Evolutionary conservation across 257 asterid genomes (phyloP), one percentile per base, ranked within the genome.

Genomic region (Knoxia roxburghii): DNA sequence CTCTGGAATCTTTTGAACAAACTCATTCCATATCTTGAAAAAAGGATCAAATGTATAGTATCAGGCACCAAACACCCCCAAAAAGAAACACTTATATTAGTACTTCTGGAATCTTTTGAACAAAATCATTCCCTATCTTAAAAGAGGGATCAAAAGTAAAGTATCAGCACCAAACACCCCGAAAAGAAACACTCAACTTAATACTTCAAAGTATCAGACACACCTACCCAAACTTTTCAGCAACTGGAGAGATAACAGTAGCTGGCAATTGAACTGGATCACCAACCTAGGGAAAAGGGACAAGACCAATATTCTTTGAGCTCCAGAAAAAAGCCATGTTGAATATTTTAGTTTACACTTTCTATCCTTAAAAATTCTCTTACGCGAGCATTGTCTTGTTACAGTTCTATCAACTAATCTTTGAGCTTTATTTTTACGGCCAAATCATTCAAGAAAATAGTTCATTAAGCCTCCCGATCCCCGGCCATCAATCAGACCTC

Each of bases 221-320:
- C 58, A 56, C 86, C 73, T 82, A 93, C 99, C 96, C 96, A 76
- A 77, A 80, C 29, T 82, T 81, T 69, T 77, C 74, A 73, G 99
- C 99, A 72, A 81, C 72, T 41, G 89, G 74, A 43, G 99, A 93
- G 67, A 86, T 86, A 45, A 93, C 97, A 33, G 97, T 93, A 64
- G 99, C 99, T 27, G 99, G 99, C 83, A 90, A 80, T 82, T 93
- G 99, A 71, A 88, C 90, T 63, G 99, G 99, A 84, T 94, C 99
- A 64, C 99, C 99, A 17, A 94, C 97, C 99, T 90, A 65, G 72
- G 73, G 37, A 37, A 63, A 69, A 77, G 68, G 18, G 66, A 56
- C 29, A 60, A 48, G 53, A 66, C 49, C 32, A 61, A 60, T 21
- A 54, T 50, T 11, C 23, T 23, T 29, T 64, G 41, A 48, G 68